Conservation (phyloP, 2,329 filamentous ascomycete genomes). For the Calonectria multiphialidica region DNA sequence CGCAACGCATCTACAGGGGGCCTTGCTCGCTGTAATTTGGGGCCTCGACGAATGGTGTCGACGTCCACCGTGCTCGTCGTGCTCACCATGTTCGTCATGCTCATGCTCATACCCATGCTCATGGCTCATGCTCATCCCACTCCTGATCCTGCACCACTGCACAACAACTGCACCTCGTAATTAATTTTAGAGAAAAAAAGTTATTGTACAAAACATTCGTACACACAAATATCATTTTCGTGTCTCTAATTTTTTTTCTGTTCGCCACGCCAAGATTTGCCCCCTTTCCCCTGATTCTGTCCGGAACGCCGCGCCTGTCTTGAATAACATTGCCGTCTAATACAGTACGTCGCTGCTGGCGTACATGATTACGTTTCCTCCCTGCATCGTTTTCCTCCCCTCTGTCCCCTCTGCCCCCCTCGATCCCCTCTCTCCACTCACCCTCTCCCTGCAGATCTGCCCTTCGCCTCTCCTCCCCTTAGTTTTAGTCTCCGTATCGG, state of each 20-base stretch:
- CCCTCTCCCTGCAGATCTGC: background rate
- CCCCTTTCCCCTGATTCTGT: conserved; percentile 21
- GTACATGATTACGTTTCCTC: conserved; percentile 19
- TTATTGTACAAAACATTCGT: background rate
- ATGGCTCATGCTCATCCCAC: too few species aligned
- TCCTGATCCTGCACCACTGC: too few species aligned
- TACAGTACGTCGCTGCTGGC: background rate
- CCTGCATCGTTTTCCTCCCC: background rate
- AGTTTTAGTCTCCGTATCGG: conserved; percentile 41
- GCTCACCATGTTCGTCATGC: too few species aligned
- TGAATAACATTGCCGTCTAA: conserved; percentile 27
- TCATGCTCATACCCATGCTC: background rate
- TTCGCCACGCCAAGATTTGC: background rate
- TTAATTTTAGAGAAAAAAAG: too few species aligned
- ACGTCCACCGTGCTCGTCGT: too few species aligned
- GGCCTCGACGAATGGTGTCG: too few species aligned
- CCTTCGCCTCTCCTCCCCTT: conserved; percentile 13
- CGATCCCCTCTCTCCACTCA: too few species aligned
- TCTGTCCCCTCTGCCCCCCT: too few species aligned
- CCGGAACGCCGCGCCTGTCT: conserved; percentile 37
- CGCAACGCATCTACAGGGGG: background rate
- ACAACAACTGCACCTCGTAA: too few species aligned
- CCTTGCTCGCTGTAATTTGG: background rate
- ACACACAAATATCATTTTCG: background rate
- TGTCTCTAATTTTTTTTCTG: conserved; percentile 31